phyloP scores from a whole-genome alignment of 176 grass and related monocot genomes.

The Paspalum vaginatum region DNA sequence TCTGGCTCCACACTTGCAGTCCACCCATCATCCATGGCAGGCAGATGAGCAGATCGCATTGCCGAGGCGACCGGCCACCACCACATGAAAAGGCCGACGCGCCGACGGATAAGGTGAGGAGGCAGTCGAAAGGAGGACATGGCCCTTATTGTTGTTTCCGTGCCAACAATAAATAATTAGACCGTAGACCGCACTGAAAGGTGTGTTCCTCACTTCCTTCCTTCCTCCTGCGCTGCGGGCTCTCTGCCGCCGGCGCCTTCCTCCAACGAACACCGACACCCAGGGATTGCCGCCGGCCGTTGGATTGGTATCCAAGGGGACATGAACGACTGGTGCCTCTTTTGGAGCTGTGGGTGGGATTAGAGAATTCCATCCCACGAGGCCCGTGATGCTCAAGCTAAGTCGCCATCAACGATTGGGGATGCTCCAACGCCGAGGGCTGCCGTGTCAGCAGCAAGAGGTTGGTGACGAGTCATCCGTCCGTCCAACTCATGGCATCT shows the following conservation, averaged over 20 bases:
- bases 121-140: no score
- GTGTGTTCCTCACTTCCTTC: neutral
- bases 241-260: neutral
- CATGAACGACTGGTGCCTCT: neutral
- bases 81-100: neutral
- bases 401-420: slow-evolving; percentile 4
- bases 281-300: neutral
- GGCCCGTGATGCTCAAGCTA: neutral
- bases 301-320: neutral
- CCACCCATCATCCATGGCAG: neutral
- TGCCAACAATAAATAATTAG: neutral
- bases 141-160: neutral
- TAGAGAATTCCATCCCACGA: neutral
- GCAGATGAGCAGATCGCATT: neutral
- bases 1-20: neutral
- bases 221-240: neutral
- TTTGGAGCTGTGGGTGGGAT: neutral
- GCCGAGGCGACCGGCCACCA: neutral
- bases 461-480: neutral
- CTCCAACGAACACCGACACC: neutral
- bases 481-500: neutral
- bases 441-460: neutral
- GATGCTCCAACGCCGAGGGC: slow-evolving; percentile 11
- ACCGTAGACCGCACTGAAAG: neutral
- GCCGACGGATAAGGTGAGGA: slow-evolving; percentile 31